Evolutionary conservation across 2,329 filamentous ascomycete genomes (phyloP).

Genomic region (Pestalotiopsis sp.): DNA sequence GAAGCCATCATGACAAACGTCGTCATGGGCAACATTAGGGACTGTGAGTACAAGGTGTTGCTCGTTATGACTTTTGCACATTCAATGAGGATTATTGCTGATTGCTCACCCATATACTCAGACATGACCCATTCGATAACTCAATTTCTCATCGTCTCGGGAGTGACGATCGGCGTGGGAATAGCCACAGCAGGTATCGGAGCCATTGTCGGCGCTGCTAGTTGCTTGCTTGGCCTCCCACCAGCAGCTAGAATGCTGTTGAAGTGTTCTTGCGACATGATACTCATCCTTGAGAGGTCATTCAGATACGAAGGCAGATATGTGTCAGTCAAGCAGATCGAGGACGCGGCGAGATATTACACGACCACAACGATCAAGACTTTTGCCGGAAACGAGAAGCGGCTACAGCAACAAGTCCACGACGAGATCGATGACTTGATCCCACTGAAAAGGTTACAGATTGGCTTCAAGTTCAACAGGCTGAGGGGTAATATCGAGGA

Average conservation of each 20-base stretch:
- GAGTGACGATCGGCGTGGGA: conserved; percentile 24
- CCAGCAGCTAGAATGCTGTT: conserved; percentile 22
- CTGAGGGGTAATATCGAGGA: conserved; percentile 1
- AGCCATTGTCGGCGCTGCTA: conserved; percentile 18
- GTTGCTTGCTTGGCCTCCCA: conserved; percentile 15
- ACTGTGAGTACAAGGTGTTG: background rate
- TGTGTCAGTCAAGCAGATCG: conserved; percentile 5
- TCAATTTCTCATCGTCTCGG: background rate
- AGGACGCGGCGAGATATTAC: conserved; percentile 8
- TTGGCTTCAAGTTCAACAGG: background rate
- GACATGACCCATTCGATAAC: background rate
- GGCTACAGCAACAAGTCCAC: conserved; percentile 6
- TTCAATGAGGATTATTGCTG: background rate
- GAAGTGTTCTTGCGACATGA: conserved; percentile 24
- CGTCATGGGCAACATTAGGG: background rate
- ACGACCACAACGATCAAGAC: conserved; percentile 3
- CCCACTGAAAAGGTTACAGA: background rate
- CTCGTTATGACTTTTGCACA: background rate
- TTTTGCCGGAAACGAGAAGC: conserved; percentile 2
- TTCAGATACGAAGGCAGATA: conserved; percentile 5
- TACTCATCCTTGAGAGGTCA: conserved; percentile 18
- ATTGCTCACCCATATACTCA: background rate
- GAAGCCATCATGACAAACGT: conserved; percentile 4
- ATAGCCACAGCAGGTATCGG: conserved; percentile 21
- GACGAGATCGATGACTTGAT: conserved; percentile 7